phyloP scores from a whole-genome alignment of 1,284 basidiomycete genomes.

The Ceraceosorus bombacis region DNA sequence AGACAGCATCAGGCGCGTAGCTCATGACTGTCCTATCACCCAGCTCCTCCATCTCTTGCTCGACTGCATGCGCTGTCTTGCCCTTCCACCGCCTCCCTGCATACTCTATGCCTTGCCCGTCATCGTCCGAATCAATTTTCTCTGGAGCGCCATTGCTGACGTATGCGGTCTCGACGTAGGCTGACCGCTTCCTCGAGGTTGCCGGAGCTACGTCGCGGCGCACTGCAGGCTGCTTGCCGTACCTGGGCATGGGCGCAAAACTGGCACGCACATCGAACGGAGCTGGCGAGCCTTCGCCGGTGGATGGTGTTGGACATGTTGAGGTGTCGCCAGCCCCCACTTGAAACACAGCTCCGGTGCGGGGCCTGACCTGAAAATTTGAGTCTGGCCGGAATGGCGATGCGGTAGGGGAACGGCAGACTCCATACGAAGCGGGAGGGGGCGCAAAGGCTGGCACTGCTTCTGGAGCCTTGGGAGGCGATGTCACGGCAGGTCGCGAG shows the following conservation, averaged over 20 bases:
- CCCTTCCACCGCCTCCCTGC: slow-evolving; percentile 35
- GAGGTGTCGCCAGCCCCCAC: slow-evolving; percentile 25
- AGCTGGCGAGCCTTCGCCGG: slow-evolving; percentile 16
- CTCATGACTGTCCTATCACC: slow-evolving; percentile 36
- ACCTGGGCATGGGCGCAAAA: slow-evolving; percentile 33
- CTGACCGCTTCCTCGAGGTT: slow-evolving; percentile 1
- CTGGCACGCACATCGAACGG: slow-evolving; percentile 32
- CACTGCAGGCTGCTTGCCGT: slow-evolving; percentile 13
- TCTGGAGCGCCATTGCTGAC: slow-evolving; percentile 11
- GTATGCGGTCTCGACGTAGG: background rate
- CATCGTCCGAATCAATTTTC: slow-evolving; percentile 12
- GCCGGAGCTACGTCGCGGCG: background rate
- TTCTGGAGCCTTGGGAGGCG: background rate
- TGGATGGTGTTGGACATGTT: slow-evolving; percentile 15
- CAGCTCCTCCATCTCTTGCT: slow-evolving; percentile 36
- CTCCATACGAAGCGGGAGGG: background rate
- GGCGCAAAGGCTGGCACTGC: background rate
- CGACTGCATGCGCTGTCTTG: slow-evolving; percentile 42
- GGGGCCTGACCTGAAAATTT: slow-evolving; percentile 1
- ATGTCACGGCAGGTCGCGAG: background rate
- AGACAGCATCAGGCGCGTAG: slow-evolving; percentile 37
- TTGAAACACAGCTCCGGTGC: slow-evolving; percentile 18
- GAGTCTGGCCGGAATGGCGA: slow-evolving; percentile 15
- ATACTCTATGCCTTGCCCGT: slow-evolving; percentile 23
- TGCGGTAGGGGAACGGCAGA: too few relatives aligned